Base-by-base conservation (phyloP, 805 yeast genomes). In the Myxozyma melibiosi region DNA sequence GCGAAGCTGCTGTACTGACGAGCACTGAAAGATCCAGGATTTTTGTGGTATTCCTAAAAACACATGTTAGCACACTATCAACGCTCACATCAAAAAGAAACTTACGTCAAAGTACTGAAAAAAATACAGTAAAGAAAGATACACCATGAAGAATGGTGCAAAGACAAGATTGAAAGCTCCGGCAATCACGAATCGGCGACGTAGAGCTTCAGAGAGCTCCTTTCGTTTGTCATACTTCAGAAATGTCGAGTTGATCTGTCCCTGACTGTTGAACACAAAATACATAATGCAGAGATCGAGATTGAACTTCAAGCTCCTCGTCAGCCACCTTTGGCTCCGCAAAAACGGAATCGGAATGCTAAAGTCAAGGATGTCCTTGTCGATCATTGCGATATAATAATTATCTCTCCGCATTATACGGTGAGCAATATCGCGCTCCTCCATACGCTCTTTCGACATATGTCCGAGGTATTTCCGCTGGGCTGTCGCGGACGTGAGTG, bases 391-490 rank as follows among this genome's bases (percentile, higher is more conserved):
- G 68, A 94, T 90, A 78, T 90, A 79, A 70, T 91, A 94, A 69
- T 94, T 94, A 59, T 94, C 99, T 64, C 85, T 88, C 58, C 99
- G 78, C 99, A 94, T 91, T 55, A 94, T 87, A 57, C 99, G 77
- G 69, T 94, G 95, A 13, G 97, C 98, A 50, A 94, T 88, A 66
- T 86, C 94, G 70, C 91, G 97, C 3, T 98, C 96, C 67, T 88
- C 92, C 51, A 94, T 78, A 62, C 91, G 77, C 50, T 83, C 81
- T 66, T 86, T 87, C 0, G 90, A 83, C 58, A 81, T 75, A 71
- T 60, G 52, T 14, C 65, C 61, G 4, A 55, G 37, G n/a, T 53
- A 51, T 27, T 53, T 51, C n/a, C 63, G 50, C 16, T 54, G 51
- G 13, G 57, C 55, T 11, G 62, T 51, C 14, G 51, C 68, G 0